phyloP scores from a whole-genome alignment of 1,284 basidiomycete species.

The Testicularia cyperi region DNA sequence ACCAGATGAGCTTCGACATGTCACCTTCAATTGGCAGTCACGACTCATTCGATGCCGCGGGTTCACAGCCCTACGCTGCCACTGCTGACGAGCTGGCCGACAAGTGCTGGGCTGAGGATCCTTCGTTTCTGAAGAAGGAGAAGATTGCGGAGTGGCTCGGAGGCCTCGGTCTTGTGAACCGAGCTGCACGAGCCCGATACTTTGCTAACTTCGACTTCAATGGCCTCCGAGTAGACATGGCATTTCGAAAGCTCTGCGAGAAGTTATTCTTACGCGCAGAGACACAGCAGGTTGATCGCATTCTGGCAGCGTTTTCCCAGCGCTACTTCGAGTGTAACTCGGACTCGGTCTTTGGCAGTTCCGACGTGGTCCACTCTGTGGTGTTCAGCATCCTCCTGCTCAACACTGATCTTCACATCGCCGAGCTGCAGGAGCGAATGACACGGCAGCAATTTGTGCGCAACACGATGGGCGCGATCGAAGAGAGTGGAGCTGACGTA shows the following conservation, averaged over 20 bases:
- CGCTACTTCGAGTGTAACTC: constrained; percentile 91
- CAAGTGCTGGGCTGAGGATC: constrained; percentile 84
- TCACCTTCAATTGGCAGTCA: no score
- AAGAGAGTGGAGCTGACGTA: constrained; percentile 19
- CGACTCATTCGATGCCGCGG: not conserved
- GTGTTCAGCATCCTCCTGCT: constrained; percentile 89
- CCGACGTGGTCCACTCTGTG: constrained; percentile 87
- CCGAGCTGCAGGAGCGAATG: constrained; percentile 85
- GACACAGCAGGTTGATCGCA: constrained; percentile 95
- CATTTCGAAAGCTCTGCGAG: constrained; percentile 84
- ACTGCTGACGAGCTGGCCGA: constrained; percentile 67
- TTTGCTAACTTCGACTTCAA: constrained; percentile 87
- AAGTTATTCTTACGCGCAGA: constrained; percentile 93
- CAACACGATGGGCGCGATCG: constrained; percentile 82
- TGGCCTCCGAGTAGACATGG: constrained; percentile 77
- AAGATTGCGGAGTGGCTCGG: constrained; percentile 96
- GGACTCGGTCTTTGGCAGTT: constrained; percentile 72
- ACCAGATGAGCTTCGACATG: constrained; percentile 27
- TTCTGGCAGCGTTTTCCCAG: constrained; percentile 84
- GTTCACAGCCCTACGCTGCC: constrained; percentile 1
- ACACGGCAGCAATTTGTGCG: constrained; percentile 87
- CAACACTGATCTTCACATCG: constrained; percentile 96
- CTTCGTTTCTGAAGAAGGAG: constrained; percentile 77
- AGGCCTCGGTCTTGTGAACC: constrained; percentile 76
- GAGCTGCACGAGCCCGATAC: constrained; percentile 74